These are phyloP conservation scores for Dalbergia oliveri DNA, from an alignment of 306 rosid genomes.

Conservation along the genomic window DNA sequence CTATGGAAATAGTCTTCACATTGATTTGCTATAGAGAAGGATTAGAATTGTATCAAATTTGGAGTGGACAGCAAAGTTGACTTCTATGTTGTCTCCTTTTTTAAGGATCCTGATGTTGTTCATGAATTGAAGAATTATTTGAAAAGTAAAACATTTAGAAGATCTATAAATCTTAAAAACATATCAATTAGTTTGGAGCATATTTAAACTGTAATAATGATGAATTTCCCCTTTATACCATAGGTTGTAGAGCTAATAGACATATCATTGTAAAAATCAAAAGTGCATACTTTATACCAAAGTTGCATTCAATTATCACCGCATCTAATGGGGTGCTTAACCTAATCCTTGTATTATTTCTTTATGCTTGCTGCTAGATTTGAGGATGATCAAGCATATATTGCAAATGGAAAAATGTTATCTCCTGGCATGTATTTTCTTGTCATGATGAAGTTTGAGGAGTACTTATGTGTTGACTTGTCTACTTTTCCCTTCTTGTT, in stretches of 20 bases:
- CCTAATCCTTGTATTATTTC: conserved; percentile 41
- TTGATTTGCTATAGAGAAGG: conserved; percentile 84
- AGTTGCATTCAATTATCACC: conserved; percentile 88
- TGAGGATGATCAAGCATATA: too few relatives aligned
- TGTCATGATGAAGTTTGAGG: not conserved
- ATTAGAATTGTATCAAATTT: conserved; percentile 98
- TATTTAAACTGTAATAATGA: conserved; percentile 26
- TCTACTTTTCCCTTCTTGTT: conserved; percentile 26
- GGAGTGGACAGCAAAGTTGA: conserved; percentile 99
- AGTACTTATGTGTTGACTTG: not conserved
- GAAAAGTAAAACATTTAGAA: conserved; percentile 56
- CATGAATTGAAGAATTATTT: conserved; percentile 92
- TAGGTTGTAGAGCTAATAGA: conserved; percentile 87
- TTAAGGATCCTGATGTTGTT: conserved; percentile 94
- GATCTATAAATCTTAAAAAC: not conserved
- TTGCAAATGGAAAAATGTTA: too few relatives aligned
- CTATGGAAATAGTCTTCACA: conserved; percentile 22
- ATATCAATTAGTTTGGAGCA: conserved; percentile 15
- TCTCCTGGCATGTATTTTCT: too few relatives aligned
- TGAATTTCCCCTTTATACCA: conserved; percentile 42
- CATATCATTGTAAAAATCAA: conserved; percentile 96
- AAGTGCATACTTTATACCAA: conserved; percentile 95
- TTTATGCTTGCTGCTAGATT: not conserved
- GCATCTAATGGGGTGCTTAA: conserved; percentile 63
- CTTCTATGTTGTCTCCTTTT: conserved; percentile 97